Base-by-base conservation (phyloP, 148 eudicot genomes). In the Rhododendron vialii region DNA sequence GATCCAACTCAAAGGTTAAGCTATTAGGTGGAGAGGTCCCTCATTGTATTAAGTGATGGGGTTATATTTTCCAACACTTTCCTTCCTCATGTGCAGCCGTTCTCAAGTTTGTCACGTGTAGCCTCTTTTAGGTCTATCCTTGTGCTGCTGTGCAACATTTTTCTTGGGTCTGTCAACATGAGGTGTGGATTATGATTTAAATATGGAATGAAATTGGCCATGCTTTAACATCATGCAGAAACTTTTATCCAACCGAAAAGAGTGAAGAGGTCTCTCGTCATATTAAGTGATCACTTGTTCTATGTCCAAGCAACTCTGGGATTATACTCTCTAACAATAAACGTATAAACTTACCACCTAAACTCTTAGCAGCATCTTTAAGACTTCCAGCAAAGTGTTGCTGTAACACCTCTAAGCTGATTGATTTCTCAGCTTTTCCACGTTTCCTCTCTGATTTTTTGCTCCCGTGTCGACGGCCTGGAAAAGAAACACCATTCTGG, bases 381-480 rank as follows among this genome's bases (percentile, higher is more conserved):
- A 95, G 96, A 87, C 97, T 95, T 85, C 96, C 97, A 45, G 97
- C 92, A 88, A 95, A 96, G 86, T 95, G 92, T 88, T 95, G 93
- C 89, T 93, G 96, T 71, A 96, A 92, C 81, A 94, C 99, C 57
- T 95, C 98, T 89, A 96, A 90, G 89, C 98, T 94, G 81, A 96
- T 96, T 83, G 93, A 89, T 88, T 96, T 96, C 91, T 96, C 98
- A 78, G 95, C 95, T 91, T 95, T 96, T 78, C 98, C 96, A 86
- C 99, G 95, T 85, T 96, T 96, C 85, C 93, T 94, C 83, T 92
- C 96, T 3, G 45, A 15, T 55, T 81, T 81, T 81, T 81, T 53
- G 45, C 69, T 33, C 51, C 71, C 71, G 84, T 90, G 93, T 88
- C 87, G 91, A 63, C 76, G 83, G 77, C 86, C 93, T 30, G 89